Base-by-base conservation (phyloP, 163 green algal genomes). In the Chlorella variabilis region DNA sequence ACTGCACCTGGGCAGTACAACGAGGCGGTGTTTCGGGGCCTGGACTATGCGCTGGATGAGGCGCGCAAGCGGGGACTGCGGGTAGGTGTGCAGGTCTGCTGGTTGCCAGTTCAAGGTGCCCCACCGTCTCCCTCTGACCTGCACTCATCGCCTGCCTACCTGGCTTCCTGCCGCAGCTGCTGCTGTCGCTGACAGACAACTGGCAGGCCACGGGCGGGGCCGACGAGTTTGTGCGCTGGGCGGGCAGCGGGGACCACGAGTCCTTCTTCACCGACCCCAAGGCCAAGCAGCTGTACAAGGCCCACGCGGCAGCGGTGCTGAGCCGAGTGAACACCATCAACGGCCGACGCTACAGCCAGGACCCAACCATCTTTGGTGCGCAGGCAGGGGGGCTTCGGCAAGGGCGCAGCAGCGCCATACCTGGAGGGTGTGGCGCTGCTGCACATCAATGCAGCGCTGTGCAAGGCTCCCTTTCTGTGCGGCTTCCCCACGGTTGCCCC, bases 311-410 rank as follows among this genome's bases (percentile, higher is more conserved):
- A 9, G 36, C 49, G 2, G 76, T 89, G 29, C n/a, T 91, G 3
- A 82, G n/a, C 42, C 65, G 90, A 2, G 71, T 87, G 27, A 94
- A 92, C 81, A 90, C 77, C 36, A 86, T 93, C 77, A 95, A 85
- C 54, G 89, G 88, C 20, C 77, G 77, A 27, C 18, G 8, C 17
- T 92, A 91, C 80, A 85, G 58, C 33, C 80, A 92, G 58, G 90
- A 95, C 79, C 91, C 91, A n/a, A 89, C 87, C 51, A 94, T 96
- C 61, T 89, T 93, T 65, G 87, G 58, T 81, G 41, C 54, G 54
- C 23, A 11, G 54, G 54, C 20, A 33, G 54, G 18, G 18, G 5
- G 23, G 18, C 54, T 63, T 9, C n/a, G n/a, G n/a, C n/a, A n/a
- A n/a, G n/a, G n/a, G n/a, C n/a, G n/a, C n/a, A n/a, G n/a, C n/a